Base-by-base conservation (phyloP, 2,329 filamentous ascomycete genomes). In the Podosphaera fusca region DNA sequence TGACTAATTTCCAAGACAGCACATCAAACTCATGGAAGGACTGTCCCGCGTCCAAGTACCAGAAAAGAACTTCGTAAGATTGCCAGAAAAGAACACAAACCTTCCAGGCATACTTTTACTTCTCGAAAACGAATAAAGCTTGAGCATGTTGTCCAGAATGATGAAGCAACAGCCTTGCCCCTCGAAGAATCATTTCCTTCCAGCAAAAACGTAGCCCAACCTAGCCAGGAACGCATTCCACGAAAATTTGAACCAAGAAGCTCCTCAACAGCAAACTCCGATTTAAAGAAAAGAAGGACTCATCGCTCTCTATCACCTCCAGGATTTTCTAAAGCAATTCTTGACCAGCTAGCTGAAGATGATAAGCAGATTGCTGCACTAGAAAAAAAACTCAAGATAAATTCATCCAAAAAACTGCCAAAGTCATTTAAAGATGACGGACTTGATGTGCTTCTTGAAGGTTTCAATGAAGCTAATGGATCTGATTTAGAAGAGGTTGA, bases 321-420 rank as follows among this genome's bases (percentile, higher is more conserved):
- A n/a, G 59, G 56, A 10, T 50, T 66, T 9, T 60, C 66, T 12
- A 63, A 54, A 47, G 58, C 62, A 56, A 72, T 80, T n/a, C 79
- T 75, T 65, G 76, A 82, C 2, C 80, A 78, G 62, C 72, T 95
- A 3, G 81, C 79, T 0, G 75, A 86, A 60, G 90, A 98, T 58
- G 88, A 96, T 65, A 85, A 81, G 1, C 87, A 95, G 63, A 96
- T 98, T 63, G 82, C 84, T 29, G 81, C 81, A 2, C 72, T 95
- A 36, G 92, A 98, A 71, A 88, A 83, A 68, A 94, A 86, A 65
- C 72, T 98, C 2, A 90, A 92, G 0, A 76, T 95, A 38, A 81
- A 76, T 61, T 79, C 80, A 31, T 84, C 83, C 59, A 94, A 87
- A 65, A 82, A 78, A 36, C 69, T 87, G 4, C 81, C 82, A 0